Evolutionary conservation across 1,284 basidiomycete species (phyloP).

Genomic region (Serendipita sp.): DNA sequence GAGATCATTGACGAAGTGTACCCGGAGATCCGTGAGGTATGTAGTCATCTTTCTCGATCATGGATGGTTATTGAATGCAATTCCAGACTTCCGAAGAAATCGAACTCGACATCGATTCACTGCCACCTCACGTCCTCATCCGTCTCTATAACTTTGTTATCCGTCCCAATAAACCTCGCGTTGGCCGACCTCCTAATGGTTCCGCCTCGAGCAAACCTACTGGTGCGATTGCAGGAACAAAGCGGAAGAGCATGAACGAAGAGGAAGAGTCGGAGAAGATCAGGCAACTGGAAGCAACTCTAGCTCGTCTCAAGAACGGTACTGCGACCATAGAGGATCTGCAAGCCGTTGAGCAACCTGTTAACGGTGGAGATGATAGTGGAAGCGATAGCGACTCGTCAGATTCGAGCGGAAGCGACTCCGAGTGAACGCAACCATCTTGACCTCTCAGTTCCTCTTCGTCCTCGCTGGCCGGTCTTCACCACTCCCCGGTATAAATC

Average conservation of each 20-base stretch:
- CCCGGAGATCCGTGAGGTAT: slow-evolving; percentile 75
- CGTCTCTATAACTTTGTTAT: slow-evolving; percentile 91
- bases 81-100: slow-evolving; percentile 84
- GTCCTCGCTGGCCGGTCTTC: neutral
- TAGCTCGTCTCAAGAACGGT: slow-evolving; percentile 57
- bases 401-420: slow-evolving; percentile 69
- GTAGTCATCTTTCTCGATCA: slow-evolving; percentile 23
- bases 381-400: slow-evolving; percentile 43
- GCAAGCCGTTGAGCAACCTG: slow-evolving; percentile 20
- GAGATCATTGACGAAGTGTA: slow-evolving; percentile 85
- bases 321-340: slow-evolving; percentile 22
- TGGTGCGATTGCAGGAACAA: slow-evolving; percentile 63
- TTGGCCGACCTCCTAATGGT: slow-evolving; percentile 29
- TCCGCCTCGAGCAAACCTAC: slow-evolving; percentile 37
- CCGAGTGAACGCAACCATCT: slow-evolving; percentile 36
- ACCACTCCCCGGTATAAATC: neutral
- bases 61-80: slow-evolving; percentile 8
- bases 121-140: slow-evolving; percentile 70
- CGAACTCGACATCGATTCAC: slow-evolving; percentile 85
- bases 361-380: slow-evolving; percentile 37
- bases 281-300: slow-evolving; percentile 66
- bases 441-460: slow-evolving; percentile 1
- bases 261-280: slow-evolving; percentile 84
- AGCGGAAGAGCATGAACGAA: slow-evolving; percentile 85
- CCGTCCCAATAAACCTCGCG: slow-evolving; percentile 35